Evolutionary conservation across 768 basidiomycete genomes (phyloP).

Genomic region (Tricholomella constricta): DNA sequence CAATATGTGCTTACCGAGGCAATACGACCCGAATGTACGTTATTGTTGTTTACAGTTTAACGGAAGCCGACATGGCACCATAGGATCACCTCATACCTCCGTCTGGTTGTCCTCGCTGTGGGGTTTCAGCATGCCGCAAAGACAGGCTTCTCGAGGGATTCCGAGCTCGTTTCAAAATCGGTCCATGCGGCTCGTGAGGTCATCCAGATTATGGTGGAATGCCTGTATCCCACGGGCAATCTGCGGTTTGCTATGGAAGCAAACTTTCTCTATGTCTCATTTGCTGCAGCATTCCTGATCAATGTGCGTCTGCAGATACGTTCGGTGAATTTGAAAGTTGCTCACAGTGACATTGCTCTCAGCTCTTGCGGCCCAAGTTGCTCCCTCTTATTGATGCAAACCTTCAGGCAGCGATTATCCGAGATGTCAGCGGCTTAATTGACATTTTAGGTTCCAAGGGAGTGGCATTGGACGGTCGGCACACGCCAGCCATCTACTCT

Average conservation of each 20-base stretch:
- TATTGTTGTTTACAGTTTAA: background rate
- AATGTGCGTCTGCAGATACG: conserved; percentile 51
- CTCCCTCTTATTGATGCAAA: conserved; percentile 41
- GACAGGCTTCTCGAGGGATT: conserved; percentile 40
- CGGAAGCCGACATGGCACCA: conserved; percentile 6
- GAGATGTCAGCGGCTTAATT: conserved; percentile 45
- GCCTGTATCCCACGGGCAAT: conserved; percentile 54
- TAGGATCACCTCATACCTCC: conserved; percentile 56
- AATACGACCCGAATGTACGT: conserved; percentile 46
- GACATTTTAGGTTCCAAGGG: conserved; percentile 46
- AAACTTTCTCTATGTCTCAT: conserved; percentile 53
- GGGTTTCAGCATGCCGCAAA: conserved; percentile 53
- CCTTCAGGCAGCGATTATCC: conserved; percentile 43
- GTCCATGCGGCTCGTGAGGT: conserved; percentile 58
- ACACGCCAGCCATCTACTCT: conserved; percentile 59
- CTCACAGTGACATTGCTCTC: conserved; percentile 2
- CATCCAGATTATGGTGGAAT: conserved; percentile 53
- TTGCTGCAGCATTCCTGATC: conserved; percentile 61
- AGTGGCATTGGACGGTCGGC: conserved; percentile 56
- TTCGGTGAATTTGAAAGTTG: background rate
- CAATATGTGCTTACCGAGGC: conserved; percentile 45
- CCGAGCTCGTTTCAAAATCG: conserved; percentile 47
- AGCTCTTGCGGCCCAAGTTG: conserved; percentile 56
- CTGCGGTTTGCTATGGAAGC: conserved; percentile 59
- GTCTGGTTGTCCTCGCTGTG: conserved; percentile 56